A percentile compares a stretch with the other conserved stretches of the same genome.
Conservation (phyloP, 2,329 filamentous ascomycete species). For the Cylindrodendrum hubeiense region DNA sequence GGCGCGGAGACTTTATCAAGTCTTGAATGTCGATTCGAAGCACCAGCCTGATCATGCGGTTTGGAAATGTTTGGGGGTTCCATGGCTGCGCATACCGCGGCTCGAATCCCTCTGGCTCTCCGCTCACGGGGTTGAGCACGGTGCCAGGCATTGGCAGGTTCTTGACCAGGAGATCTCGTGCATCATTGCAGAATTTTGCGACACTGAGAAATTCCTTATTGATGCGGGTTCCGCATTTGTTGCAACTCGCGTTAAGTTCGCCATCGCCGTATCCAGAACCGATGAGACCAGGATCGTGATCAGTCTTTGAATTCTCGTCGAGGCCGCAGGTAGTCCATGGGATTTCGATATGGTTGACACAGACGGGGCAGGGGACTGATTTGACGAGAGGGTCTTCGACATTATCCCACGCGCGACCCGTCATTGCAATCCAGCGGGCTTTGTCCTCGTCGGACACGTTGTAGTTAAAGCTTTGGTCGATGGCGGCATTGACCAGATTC, state of each 20-base stretch:
- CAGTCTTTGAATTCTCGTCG: slow-evolving; percentile 28
- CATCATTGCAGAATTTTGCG: slow-evolving; percentile 69
- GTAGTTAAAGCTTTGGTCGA: slow-evolving; percentile 69
- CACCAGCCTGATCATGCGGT: slow-evolving; percentile 64
- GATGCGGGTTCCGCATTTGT: slow-evolving; percentile 61
- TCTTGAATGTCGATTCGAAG: slow-evolving; percentile 58
- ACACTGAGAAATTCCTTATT: slow-evolving; percentile 69
- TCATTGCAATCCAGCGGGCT: slow-evolving; percentile 57
- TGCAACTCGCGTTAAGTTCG: slow-evolving; percentile 64
- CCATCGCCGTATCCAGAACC: slow-evolving; percentile 73
- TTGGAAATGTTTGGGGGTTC: slow-evolving; percentile 64
- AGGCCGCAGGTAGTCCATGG: slow-evolving; percentile 66
- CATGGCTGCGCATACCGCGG: not conserved
- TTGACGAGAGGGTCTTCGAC: slow-evolving; percentile 59
- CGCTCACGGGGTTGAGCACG: slow-evolving; percentile 65
- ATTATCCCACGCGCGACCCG: slow-evolving; percentile 67
- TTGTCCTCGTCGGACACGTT: slow-evolving; percentile 55
- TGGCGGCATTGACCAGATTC: slow-evolving; percentile 64
- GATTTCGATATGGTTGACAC: slow-evolving; percentile 52
- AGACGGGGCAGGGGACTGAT: slow-evolving; percentile 57
- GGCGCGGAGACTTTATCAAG: slow-evolving; percentile 48
- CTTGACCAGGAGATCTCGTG: slow-evolving; percentile 54
- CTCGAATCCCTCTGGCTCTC: slow-evolving; percentile 56
- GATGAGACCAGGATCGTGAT: slow-evolving; percentile 45
- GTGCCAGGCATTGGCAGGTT: slow-evolving; percentile 76